Base-by-base conservation (phyloP, 2,329 filamentous ascomycete species). In the Colletotrichum sp. region DNA sequence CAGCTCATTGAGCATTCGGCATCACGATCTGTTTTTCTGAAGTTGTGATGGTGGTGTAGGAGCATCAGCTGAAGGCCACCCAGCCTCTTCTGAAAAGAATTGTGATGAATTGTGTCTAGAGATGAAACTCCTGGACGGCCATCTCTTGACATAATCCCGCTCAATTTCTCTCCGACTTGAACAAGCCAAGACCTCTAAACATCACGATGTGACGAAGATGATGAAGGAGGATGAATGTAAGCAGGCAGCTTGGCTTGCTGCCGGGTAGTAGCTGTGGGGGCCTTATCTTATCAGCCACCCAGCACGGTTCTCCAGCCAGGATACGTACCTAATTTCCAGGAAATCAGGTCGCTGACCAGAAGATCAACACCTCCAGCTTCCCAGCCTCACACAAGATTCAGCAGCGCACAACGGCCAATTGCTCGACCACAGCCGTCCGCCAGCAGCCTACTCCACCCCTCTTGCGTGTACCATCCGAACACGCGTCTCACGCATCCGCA, bases 211-310 rank as follows among this genome's bases (percentile, higher is more conserved):
- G n/a, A 36, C 5, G n/a, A 49, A 49, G 39, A 10, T n/a, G 18
- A 49, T n/a, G 39, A 12, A 49, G 9, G 9, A 32, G 12, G 18
- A 32, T 63, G 28, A 34, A 12, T 60, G 24, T 24, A 8, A n/a
- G 28, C 12, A 15, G 26, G 26, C 1, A 62, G 24, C 28, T 32
- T 62, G 10, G 30, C 59, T 18, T 32, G 30, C 28, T 62, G 30
- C 30, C 12, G 4, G 59, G 16, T 30, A 8, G 1, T 21, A 64
- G n/a, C 12, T 64, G 32, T 30, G 28, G 39, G 26, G 39, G 36
- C 18, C 67, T 66, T 74, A 74, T 75, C 72, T 75, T 75, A 75
- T 75, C 72, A 10, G n/a, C 8, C 5, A 3, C 18, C 16, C 15
- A 39, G 62, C 62, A 64, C 62, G 34, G 57, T 62, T 30, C 62